Evolutionary conservation across 331 rosid genomes (phyloP).

Genomic region (Phaseolus coccineus): DNA sequence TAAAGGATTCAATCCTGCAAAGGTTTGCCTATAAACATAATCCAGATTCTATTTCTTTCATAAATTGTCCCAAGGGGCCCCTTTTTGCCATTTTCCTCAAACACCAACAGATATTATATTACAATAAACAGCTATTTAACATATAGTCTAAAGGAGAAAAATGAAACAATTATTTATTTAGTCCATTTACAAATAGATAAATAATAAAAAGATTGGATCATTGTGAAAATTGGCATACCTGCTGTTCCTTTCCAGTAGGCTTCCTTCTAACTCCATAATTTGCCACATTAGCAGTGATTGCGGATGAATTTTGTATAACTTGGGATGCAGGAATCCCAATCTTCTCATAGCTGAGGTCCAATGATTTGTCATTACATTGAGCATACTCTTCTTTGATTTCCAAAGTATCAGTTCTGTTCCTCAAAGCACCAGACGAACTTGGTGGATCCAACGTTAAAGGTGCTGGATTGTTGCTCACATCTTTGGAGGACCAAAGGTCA

Average conservation of each 20-base stretch:
- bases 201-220: conserved; percentile 9
- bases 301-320: conserved; percentile 53
- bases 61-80: neutral
- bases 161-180: conserved; percentile 12
- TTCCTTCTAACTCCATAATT: conserved; percentile 55
- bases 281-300: conserved; percentile 51
- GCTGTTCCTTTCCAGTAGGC: conserved; percentile 49
- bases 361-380: conserved; percentile 55
- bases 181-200: conserved; percentile 3
- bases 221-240: conserved; percentile 58
- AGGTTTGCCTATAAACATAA: neutral
- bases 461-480: conserved; percentile 52
- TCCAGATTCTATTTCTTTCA: neutral
- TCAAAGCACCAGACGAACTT: conserved; percentile 48
- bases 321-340: conserved; percentile 49
- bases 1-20: neutral
- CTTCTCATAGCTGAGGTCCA: conserved; percentile 52
- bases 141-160: conserved; percentile 16
- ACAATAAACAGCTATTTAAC: neutral
- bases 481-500: conserved; percentile 79
- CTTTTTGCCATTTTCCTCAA: neutral
- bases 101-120: neutral
- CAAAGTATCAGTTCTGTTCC: conserved; percentile 51
- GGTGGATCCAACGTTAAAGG: conserved; percentile 53
- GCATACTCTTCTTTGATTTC: conserved; percentile 60